Evolutionary conservation across 169 alveolate genomes (phyloP), one percentile per base, ranked within the genome.

Genomic region (Fabrea salina): DNA sequence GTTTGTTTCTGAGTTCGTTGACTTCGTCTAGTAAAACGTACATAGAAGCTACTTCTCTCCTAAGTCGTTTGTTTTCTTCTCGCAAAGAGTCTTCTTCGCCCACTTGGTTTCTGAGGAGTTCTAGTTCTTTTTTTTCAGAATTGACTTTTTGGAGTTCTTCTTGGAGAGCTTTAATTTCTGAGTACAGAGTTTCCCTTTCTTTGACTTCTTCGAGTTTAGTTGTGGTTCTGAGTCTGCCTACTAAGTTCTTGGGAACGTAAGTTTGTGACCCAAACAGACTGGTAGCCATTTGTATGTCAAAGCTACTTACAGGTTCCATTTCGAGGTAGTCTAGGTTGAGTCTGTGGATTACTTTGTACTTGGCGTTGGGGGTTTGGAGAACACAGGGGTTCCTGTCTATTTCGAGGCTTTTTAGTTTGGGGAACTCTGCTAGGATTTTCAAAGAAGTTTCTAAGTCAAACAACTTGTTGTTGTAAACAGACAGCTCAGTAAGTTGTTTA

Each of bases 341-440:
- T 22, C 30, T 43, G 8, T n/a, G 19, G 3, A 68, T 19, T 1
- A 68, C 41, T 32, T 43, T 68, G 35, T 68, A 44, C 19, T 64
- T 37, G 25, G 39, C 25, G 27, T 68, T 40, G 13, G n/a, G 25
- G 8, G 78, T 47, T n/a, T 47, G 57, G 33, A 43, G 39, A 16
- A 22, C 16, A 3, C 78, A 68, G 25, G 78, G 78, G 44, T 68
- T 68, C 25, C 61, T 68, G 11, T 68, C 78, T 13, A 68, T 37
- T 3, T 68, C 78, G 3, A 68, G 41, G 1, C 16, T n/a, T 68
- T 68, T 68, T n/a, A 68, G 66, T 32, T 68, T 68, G 0, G 78
- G 78, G n/a, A 68, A 64, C 25, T 68, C 61, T 19, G 13, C 30
- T 8, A 68, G 66, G 8, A 68, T 47, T 37, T 37, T 43, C 30